Evolutionary conservation across 1,284 basidiomycete genomes (phyloP), one percentile per base, ranked within the genome.

Genomic region (Austroboletus novae-zelandiae): DNA sequence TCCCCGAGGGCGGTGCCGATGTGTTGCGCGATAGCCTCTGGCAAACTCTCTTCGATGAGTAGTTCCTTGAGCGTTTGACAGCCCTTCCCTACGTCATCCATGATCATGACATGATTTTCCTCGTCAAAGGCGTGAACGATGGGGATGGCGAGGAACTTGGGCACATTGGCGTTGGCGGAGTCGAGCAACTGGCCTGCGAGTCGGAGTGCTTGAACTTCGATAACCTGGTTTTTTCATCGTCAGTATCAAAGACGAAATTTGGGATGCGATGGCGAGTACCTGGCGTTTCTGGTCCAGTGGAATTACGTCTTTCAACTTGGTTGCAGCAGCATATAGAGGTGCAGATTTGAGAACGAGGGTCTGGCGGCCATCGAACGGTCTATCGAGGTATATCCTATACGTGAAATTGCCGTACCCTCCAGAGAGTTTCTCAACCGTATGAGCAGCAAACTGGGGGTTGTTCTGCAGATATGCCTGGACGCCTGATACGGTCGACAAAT

Each of bases 341-440:
- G 74, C 74, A 66, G 84, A 79, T 62, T 86, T 86, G 41, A 84
- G 54, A 20, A 86, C 70, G 14, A 80, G 59, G 2, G 80, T 81
- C 46, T 58, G 51, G 2, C 58, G 60, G 1, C 72, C 76, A 34
- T 71, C 61, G 49, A 76, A 66, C 11, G 72, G 69, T 27, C 45
- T 54, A 10, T 55, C 57, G 32, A 84, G 70, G 32, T 64, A 62
- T 11, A 83, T 60, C 17, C 83, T 75, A 57, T 73, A 86, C 14
- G 73, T 61, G 61, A 75, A 85, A 62, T 84, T 86, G 27, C 70
- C 73, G 13, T 29, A 52, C 5, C 83, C 83, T 3, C 83, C 84
- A 4, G 71, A 64, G 18, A 85, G 70, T 10, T 47, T 55, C 6
- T 62, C 61, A 1, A 72, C 64, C 1, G 49, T 57, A 11, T 60